Evolutionary conservation across 441 rosid species (phyloP), one percentile per base, ranked within the genome.

Genomic region (Pelargonium cotyledonis): DNA sequence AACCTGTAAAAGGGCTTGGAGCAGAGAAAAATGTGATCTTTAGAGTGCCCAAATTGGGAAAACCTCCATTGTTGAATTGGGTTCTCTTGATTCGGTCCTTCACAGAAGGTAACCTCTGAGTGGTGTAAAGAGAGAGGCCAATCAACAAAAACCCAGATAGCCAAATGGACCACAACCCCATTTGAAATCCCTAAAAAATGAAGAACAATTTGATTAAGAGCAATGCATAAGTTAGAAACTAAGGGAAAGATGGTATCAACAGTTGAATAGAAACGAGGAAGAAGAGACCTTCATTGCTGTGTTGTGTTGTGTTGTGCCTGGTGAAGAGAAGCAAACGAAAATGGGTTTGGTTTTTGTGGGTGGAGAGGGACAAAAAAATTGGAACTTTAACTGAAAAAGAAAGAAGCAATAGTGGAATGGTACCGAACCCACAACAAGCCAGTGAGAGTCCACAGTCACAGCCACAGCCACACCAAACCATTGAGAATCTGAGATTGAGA

Each of bases 91-190:
- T 70, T 26, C 31, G 70, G 67, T 72, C 74, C 46, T 57, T 12
- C 67, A 83, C 63, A 26, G 81, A 64, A 68, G 96, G 84, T 12
- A 94, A 77, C 73, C 58, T 84, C 66, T 78, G 89, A 21, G 96
- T 91, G 15, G 87, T 84, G 81, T 82, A 89, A 68, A 91, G 76
- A 74, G 97, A 90, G 76, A 95, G 76, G 74, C 71, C 84, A 71
- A 95, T 86, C 18, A 91, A 80, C 65, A 82, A 60, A 51, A 90
- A 58, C 69, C 97, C 97, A 80, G 84, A 87, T 51, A 89, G 76
- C 97, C 96, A 91, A 69, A 91, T 71, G n/a, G 86, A 81, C 82
- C 86, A 84, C 1, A 95, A 69, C 21, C 87, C 86, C 73, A 83
- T 76, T 79, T 71, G 73, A 70, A 78, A 71, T 21, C 73, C 85